Conservation (phyloP, 352 stramenopile genomes). For the Phytopythium sindhum region DNA sequence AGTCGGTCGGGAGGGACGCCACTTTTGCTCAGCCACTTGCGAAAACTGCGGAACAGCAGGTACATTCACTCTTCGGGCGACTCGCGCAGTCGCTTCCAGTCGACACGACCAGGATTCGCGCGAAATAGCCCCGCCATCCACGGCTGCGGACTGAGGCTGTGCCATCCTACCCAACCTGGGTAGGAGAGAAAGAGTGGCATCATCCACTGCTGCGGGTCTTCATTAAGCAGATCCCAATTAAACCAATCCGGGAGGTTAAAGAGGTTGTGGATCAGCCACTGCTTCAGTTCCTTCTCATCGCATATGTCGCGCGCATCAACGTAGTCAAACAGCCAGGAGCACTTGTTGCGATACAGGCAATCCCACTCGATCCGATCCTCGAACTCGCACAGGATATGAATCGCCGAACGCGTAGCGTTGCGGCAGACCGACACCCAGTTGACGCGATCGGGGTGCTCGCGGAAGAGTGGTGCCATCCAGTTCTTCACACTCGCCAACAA, state of each 20-base stretch:
- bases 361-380: background rate
- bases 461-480: background rate
- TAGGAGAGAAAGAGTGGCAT: background rate
- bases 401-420: background rate
- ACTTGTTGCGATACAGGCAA: background rate
- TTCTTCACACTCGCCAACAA: background rate
- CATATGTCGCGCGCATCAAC: background rate
- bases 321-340: background rate
- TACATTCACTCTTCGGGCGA: background rate
- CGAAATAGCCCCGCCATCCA: background rate
- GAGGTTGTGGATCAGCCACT: background rate
- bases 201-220: background rate
- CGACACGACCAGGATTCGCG: background rate
- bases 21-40: too few species aligned
- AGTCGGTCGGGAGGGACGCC: too few species aligned
- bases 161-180: too few species aligned
- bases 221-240: background rate
- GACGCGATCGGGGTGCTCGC: background rate
- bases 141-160: too few species aligned
- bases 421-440: background rate
- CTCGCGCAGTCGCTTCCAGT: conserved; percentile 1
- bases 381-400: too few species aligned
- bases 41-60: background rate
- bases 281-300: background rate
- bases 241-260: too few species aligned